phyloP scores from a whole-genome alignment of 2,329 filamentous ascomycete genomes.

The Zymoseptoria pseudotritici region DNA sequence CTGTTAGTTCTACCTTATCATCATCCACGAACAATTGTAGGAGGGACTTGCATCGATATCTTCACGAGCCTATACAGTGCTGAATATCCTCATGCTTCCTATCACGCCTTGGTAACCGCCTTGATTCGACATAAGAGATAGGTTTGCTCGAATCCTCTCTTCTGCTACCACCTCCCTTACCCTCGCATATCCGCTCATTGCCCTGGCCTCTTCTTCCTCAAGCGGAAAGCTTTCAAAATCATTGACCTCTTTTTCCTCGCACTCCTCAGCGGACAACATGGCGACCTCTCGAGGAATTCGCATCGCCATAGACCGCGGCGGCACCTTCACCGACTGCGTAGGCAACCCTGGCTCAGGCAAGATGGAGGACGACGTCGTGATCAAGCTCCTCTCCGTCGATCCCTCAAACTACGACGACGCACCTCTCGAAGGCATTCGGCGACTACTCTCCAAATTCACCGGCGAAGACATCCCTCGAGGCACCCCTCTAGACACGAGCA shows the following conservation, averaged over 20 bases:
- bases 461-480: slow-evolving; percentile 70
- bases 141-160: background rate
- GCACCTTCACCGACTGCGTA: slow-evolving; percentile 89
- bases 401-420: slow-evolving; percentile 86
- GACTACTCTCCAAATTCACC: slow-evolving; percentile 73
- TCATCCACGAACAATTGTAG: no score
- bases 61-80: no score
- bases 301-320: slow-evolving; percentile 72
- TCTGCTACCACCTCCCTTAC: background rate
- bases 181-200: background rate
- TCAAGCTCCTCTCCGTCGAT: slow-evolving; percentile 85
- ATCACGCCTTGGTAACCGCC: background rate
- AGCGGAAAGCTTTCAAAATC: background rate
- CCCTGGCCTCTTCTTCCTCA: background rate
- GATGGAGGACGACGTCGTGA: slow-evolving; percentile 67
- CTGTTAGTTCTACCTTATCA: no score
- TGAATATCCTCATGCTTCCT: no score
- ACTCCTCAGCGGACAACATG: background rate
- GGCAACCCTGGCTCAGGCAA: slow-evolving; percentile 65
- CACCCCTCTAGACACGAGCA: slow-evolving; percentile 68
- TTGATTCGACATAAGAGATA: background rate
- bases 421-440: slow-evolving; percentile 81
- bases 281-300: slow-evolving; percentile 51
- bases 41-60: no score
- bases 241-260: background rate